These are phyloP conservation scores for Colletotrichum agaves DNA, from an alignment of 2,329 filamentous ascomycete genomes.

Conservation along the genomic window DNA sequence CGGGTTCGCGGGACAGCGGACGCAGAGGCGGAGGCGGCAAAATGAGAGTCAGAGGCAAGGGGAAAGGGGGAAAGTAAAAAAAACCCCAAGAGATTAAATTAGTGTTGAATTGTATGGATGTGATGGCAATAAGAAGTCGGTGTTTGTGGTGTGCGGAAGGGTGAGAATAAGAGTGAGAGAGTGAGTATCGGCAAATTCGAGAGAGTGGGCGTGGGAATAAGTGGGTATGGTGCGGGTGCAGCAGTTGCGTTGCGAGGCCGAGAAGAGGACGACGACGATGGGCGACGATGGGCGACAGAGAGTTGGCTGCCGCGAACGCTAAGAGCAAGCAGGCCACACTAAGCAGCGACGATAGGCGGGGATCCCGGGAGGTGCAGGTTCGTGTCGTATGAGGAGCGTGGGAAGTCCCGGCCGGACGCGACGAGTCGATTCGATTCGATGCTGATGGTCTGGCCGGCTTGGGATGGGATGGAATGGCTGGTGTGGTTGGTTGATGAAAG, in stretches of 20 bases:
- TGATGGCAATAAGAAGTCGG: constrained; percentile 21
- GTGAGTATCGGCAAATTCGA: constrained; percentile 4
- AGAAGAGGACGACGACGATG: constrained; percentile 6
- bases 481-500: constrained; percentile 16
- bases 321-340: constrained; percentile 7
- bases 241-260: constrained; percentile 14
- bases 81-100: not conserved
- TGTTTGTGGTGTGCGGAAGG: not conserved
- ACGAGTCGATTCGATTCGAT: constrained; percentile 29
- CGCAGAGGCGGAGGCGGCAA: not conserved
- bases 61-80: not conserved
- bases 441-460: constrained; percentile 9
- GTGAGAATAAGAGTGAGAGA: constrained; percentile 11
- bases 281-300: not conserved
- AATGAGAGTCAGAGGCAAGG: not conserved
- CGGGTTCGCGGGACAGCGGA: constrained; percentile 8
- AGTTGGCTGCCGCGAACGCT: constrained; percentile 17
- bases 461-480: constrained; percentile 9
- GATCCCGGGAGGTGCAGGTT: constrained; percentile 29
- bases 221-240: constrained; percentile 32
- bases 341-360: constrained; percentile 23
- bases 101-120: constrained; percentile 23
- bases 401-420: constrained; percentile 30
- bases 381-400: constrained; percentile 28
- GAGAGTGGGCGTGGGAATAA: constrained; percentile 31